These are phyloP conservation scores for Halophytophthora polymorphica DNA, from an alignment of 352 stramenopile genomes.

Conservation along the genomic window DNA sequence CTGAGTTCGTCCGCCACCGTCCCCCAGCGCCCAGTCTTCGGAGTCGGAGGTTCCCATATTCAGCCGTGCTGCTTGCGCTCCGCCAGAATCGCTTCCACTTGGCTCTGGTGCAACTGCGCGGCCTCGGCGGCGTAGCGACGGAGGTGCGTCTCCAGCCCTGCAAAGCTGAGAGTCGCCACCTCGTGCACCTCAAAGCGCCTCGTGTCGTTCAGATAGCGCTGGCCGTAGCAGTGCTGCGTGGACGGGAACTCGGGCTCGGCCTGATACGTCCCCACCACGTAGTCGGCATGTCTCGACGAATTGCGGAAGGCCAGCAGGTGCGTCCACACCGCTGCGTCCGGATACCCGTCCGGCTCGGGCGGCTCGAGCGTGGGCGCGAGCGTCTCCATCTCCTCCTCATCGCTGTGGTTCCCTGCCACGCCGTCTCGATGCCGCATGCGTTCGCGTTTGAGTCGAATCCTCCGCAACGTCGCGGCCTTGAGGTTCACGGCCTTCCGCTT, in stretches of 20 bases:
- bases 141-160: conserved; percentile 14
- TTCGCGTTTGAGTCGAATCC: too few species aligned
- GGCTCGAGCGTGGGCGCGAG: neutral
- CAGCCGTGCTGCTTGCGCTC: too few species aligned
- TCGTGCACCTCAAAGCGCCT: conserved; percentile 16
- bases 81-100: too few species aligned
- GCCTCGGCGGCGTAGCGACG: conserved; percentile 16
- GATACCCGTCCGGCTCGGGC: conserved; percentile 6
- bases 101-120: too few species aligned
- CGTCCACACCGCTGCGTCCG: conserved; percentile 45
- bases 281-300: conserved; percentile 17
- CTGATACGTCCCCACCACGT: conserved; percentile 41
- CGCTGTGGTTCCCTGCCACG: neutral
- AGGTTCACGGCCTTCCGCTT: too few species aligned
- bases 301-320: conserved; percentile 49
- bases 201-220: conserved; percentile 11
- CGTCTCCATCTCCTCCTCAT: neutral
- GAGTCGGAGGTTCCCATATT: too few species aligned
- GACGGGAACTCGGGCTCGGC: conserved; percentile 18
- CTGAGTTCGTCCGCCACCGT: too few species aligned
- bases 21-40: too few species aligned
- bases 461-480: too few species aligned
- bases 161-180: conserved; percentile 12
- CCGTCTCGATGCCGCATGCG: too few species aligned
- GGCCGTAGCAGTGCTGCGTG: conserved; percentile 46